These are phyloP conservation scores for Bidens hawaiensis DNA, from an alignment of 140 eudicot genomes.

Conservation along the genomic window DNA sequence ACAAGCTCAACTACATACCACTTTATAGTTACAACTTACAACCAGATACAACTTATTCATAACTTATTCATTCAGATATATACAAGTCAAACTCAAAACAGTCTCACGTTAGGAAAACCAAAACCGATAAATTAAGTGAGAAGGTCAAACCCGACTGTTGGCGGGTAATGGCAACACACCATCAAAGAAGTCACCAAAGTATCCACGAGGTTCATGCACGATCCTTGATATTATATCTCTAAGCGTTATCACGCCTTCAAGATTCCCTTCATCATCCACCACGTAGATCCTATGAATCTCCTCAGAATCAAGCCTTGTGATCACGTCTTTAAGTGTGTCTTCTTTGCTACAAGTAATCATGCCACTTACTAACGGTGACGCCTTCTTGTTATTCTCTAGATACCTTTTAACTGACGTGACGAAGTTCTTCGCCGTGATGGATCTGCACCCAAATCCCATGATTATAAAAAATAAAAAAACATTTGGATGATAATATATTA, in stretches of 20 bases:
- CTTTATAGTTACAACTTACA: not conserved
- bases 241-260: slow-evolving; percentile 76
- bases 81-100: slow-evolving; percentile 21
- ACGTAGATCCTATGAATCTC: slow-evolving; percentile 87
- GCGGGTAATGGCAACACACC: slow-evolving; percentile 80
- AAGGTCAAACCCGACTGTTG: slow-evolving; percentile 64
- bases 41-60: slow-evolving; percentile 7
- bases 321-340: slow-evolving; percentile 57
- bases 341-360: slow-evolving; percentile 69
- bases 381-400: slow-evolving; percentile 42
- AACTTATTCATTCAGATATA: too few species aligned
- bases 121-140: not conserved
- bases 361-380: slow-evolving; percentile 41
- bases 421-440: slow-evolving; percentile 82
- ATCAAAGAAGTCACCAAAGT: slow-evolving; percentile 93
- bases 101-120: slow-evolving; percentile 9
- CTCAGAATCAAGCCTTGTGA: slow-evolving; percentile 54
- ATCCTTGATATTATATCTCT: slow-evolving; percentile 88
- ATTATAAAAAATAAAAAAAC: not conserved
- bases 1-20: too few species aligned
- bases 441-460: slow-evolving; percentile 37
- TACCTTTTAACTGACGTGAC: slow-evolving; percentile 63
- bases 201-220: slow-evolving; percentile 87
- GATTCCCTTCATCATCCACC: slow-evolving; percentile 60
- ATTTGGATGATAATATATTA: not conserved